Evolutionary conservation across 2,329 filamentous ascomycete species (phyloP), one percentile per base, ranked within the genome.

Genomic region (Fusarium falciforme): DNA sequence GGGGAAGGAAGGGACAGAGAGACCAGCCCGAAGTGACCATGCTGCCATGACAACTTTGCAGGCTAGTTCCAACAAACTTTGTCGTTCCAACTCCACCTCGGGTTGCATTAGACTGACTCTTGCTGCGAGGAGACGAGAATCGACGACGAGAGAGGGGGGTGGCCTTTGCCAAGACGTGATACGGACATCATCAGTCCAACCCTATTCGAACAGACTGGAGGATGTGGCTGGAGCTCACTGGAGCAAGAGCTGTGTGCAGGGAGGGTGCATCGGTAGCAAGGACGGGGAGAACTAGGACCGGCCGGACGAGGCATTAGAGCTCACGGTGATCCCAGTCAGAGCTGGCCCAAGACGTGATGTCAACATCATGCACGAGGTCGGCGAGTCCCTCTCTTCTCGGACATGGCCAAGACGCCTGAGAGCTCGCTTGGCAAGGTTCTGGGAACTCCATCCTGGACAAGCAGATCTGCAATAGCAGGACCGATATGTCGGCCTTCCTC

Each of bases 171-270:
- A 74, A 74, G 74, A 72, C 63, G 69, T 71, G 76, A 75, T 79
- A 77, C 72, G 62, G 66, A 66, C 64, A 77, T 74, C 65, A 70
- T 70, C 64, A 75, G 69, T 75, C 66, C 69, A 69, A 76, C 62
- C 68, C 61, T 61, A 66, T 68, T 67, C 63, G 58, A 68, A 70
- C 66, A 44, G 60, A 58, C 67, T 29, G 57, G 63, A 65, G 61
- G 66, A 79, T 78, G 77, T 79, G 77, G 77, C 77, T 78, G 67
- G 55, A 78, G 74, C 73, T 78, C 76, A 76, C 75, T 78, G 70
- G 77, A 78, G 76, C 74, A 73, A 78, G 68, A 61, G 49, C 60
- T 58, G 52, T 61, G 69, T 60, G 63, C 73, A 76, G 75, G 31
- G 58, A 64, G 60, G 66, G 57, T 68, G 72, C 66, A 70, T 64